Evolutionary conservation across 2,329 filamentous ascomycete species (phyloP), one percentile per base, ranked within the genome.

Genomic region (Trichothecium sympodiale): DNA sequence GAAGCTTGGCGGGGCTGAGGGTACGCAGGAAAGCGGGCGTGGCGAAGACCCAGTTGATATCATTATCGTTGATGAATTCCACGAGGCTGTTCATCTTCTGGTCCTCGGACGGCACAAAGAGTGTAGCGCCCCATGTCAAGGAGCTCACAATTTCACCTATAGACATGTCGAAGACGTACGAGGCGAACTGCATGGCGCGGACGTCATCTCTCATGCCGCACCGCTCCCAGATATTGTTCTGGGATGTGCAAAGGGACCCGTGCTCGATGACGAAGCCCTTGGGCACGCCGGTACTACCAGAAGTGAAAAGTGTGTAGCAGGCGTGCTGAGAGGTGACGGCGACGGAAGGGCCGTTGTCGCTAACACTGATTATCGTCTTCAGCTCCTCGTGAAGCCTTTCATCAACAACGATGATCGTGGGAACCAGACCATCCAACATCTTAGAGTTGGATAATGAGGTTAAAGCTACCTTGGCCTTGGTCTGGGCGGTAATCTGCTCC

Each of bases 101-200:
- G 14, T 35, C 20, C 15, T 35, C 18, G n/a, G 33, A 35, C 15
- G 33, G 33, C 23, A 35, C 25, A 16, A 18, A 35, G 4, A 35
- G 12, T 6, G n/a, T 16, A 16, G 12, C 33, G 9, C 33, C 33
- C 15, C n/a, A 27, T n/a, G 15, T 20, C n/a, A 35, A 5, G 9
- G 20, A 16, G 14, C 15, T 14, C 4, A 35, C n/a, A 23, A 35
- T 35, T 9, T 35, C 33, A 12, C 33, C 17, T 8, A 35, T 26
- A 5, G 18, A 27, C 14, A 35, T 13, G 14, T 35, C 33, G 18
- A 35, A 35, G n/a, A 35, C 33, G 14, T 27, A 35, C 8, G 18
- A 14, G 8, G 33, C 17, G 25, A 35, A 35, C 14, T 35, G 33
- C 14, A 23, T 38, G 4, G 74, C 64, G 3, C 77, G 62, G 7